Evolutionary conservation across 345 rosid species (phyloP).

Genomic region (Streptanthus diversifolius): DNA sequence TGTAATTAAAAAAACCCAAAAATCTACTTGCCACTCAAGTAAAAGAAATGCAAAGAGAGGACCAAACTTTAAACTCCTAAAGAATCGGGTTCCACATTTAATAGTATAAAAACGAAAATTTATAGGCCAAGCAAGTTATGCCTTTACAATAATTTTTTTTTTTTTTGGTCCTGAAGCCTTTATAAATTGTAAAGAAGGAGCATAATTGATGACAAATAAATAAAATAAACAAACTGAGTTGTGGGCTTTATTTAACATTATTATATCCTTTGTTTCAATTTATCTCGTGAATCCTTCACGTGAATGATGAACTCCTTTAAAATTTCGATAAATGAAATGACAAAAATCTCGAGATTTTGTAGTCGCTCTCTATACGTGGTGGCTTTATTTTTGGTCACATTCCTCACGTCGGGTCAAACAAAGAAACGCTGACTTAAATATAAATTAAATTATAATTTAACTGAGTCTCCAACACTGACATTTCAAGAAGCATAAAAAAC

Average conservation of each 20-base stretch:
- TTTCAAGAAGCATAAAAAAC: not conserved
- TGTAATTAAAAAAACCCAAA: not conserved
- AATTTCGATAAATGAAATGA: no score
- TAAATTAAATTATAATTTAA: not conserved
- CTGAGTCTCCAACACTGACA: not conserved
- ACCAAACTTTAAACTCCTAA: not conserved
- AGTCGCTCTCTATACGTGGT: no score
- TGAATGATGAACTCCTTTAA: no score
- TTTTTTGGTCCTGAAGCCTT: not conserved
- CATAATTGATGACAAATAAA: not conserved
- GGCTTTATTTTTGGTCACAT: not conserved
- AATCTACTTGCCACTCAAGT: slow-evolving; percentile 17
- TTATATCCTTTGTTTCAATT: no score
- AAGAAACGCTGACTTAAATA: slow-evolving; percentile 15
- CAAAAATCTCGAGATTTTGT: no score
- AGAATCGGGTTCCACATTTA: slow-evolving; percentile 15
- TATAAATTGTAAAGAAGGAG: not conserved
- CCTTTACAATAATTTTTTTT: not conserved
- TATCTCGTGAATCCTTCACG: no score
- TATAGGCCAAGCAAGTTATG: slow-evolving; percentile 3
- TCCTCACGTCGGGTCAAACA: slow-evolving; percentile 11
- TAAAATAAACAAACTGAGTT: no score
- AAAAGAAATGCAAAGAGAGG: not conserved
- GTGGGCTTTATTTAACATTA: no score
- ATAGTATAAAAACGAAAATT: not conserved